These are phyloP conservation scores for Oryza meyeriana DNA, from an alignment of 176 grass and related monocot species.

Conservation along the genomic window DNA sequence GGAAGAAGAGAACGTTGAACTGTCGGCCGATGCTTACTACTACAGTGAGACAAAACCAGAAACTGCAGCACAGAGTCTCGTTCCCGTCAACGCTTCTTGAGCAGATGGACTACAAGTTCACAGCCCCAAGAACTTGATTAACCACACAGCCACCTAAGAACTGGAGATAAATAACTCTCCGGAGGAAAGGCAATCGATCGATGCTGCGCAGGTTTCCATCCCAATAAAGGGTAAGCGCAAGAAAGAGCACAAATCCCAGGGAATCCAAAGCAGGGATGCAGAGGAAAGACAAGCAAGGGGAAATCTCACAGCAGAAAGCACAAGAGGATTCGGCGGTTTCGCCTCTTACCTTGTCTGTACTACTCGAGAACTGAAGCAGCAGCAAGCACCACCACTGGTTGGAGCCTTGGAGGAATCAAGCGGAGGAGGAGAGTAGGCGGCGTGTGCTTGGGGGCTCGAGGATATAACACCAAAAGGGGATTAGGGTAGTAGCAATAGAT, in stretches of 20 bases:
- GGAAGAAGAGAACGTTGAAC: not conserved
- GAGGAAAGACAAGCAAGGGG: not conserved
- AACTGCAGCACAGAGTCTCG: not conserved
- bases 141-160: not conserved
- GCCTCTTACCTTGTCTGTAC: slow-evolving; percentile 12
- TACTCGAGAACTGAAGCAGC: not conserved
- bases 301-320: not conserved
- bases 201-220: slow-evolving; percentile 28
- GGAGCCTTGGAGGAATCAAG: slow-evolving; percentile 1
- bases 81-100: not conserved
- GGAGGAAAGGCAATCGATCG: not conserved
- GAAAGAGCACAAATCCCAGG: slow-evolving; percentile 32
- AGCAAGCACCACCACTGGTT: slow-evolving; percentile 21
- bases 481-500: slow-evolving; percentile 1
- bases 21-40: slow-evolving; percentile 34
- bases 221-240: slow-evolving; percentile 13
- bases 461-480: slow-evolving; percentile 36
- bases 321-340: slow-evolving; percentile 1
- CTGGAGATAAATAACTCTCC: not conserved
- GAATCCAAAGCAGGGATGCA: not conserved
- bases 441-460: slow-evolving; percentile 35
- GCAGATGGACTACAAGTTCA: not conserved
- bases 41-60: slow-evolving; percentile 16
- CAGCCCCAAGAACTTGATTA: not conserved
- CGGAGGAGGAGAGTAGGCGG: not conserved